Conservation (phyloP, 2,329 filamentous ascomycete genomes). For the Achaetomium macrosporum region DNA sequence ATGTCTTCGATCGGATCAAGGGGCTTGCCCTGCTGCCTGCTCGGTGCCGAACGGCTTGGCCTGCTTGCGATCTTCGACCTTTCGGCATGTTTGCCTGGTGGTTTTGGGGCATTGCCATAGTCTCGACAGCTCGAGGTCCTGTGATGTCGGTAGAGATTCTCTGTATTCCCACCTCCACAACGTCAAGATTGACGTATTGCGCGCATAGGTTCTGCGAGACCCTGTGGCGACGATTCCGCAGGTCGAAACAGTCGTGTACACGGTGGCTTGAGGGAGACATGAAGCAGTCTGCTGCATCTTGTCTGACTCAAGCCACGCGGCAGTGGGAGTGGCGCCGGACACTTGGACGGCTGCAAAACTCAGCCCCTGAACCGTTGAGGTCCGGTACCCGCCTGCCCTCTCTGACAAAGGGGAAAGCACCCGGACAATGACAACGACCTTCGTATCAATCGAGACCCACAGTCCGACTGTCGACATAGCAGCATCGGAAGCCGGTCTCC, state of each 20-base stretch:
- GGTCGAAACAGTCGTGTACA: slow-evolving; percentile 14
- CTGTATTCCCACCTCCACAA: not conserved
- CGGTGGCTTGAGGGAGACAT: slow-evolving; percentile 17
- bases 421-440: not conserved
- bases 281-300: slow-evolving; percentile 15
- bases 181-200: not conserved
- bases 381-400: slow-evolving; percentile 8
- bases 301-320: slow-evolving; percentile 21
- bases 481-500: slow-evolving; percentile 12
- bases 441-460: slow-evolving; percentile 8
- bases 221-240: slow-evolving; percentile 4
- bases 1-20: slow-evolving; percentile 7
- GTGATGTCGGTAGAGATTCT: not conserved
- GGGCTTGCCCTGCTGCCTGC: slow-evolving; percentile 7
- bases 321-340: slow-evolving; percentile 2
- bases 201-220: not conserved
- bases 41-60: slow-evolving; percentile 15
- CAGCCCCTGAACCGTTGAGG: not conserved
- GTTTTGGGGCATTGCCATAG: not conserved
- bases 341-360: not conserved
- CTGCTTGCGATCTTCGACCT: not conserved
- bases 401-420: slow-evolving; percentile 1
- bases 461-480: slow-evolving; percentile 14
- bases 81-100: not conserved
- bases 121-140: not conserved